Percentiles rank a stretch among this genome's conserved stretches.
Conservation (phyloP, 2,329 filamentous ascomycete species). For the Furcasterigmium sp. region DNA sequence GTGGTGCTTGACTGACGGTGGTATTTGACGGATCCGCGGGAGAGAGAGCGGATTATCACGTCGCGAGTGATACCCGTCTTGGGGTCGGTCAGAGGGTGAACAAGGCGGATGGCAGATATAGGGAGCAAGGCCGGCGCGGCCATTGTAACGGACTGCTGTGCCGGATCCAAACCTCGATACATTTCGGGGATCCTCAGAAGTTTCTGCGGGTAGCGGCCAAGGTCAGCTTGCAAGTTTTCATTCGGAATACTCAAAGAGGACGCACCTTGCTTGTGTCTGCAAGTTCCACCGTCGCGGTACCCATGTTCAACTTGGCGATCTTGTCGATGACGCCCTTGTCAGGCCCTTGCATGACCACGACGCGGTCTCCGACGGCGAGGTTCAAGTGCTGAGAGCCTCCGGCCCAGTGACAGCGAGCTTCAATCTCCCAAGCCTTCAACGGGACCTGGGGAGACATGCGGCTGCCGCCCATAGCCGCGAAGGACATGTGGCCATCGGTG, state of each 20-base stretch:
- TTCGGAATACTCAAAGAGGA: slow-evolving; percentile 2
- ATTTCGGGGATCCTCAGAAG: slow-evolving; percentile 34
- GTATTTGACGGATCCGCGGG: slow-evolving; percentile 45
- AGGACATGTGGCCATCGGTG: slow-evolving; percentile 51
- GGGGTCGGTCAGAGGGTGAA: slow-evolving; percentile 67
- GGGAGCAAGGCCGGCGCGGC: slow-evolving; percentile 54
- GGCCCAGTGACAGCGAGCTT: slow-evolving; percentile 48
- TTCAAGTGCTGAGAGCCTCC: slow-evolving; percentile 53
- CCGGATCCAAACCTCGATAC: slow-evolving; percentile 21
- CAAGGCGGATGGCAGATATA: slow-evolving; percentile 71
- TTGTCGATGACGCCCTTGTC: slow-evolving; percentile 80
- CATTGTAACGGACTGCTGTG: slow-evolving; percentile 33
- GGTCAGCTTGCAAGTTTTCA: slow-evolving; percentile 1
- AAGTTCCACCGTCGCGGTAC: slow-evolving; percentile 55
- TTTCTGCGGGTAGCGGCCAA: slow-evolving; percentile 17
- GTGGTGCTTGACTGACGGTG: slow-evolving; percentile 34
- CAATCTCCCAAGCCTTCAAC: slow-evolving; percentile 26
- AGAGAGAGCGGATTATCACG: slow-evolving; percentile 69
- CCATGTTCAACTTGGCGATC: slow-evolving; percentile 52
- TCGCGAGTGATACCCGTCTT: slow-evolving; percentile 63
- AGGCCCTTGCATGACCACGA: slow-evolving; percentile 71
- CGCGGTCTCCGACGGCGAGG: slow-evolving; percentile 67
- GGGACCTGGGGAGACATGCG: slow-evolving; percentile 28
- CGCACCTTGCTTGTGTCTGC: slow-evolving; percentile 61
- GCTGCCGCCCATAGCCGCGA: slow-evolving; percentile 39